Conservation (phyloP, 2,329 filamentous ascomycete genomes). For the Chaetomiaceae sp. region DNA sequence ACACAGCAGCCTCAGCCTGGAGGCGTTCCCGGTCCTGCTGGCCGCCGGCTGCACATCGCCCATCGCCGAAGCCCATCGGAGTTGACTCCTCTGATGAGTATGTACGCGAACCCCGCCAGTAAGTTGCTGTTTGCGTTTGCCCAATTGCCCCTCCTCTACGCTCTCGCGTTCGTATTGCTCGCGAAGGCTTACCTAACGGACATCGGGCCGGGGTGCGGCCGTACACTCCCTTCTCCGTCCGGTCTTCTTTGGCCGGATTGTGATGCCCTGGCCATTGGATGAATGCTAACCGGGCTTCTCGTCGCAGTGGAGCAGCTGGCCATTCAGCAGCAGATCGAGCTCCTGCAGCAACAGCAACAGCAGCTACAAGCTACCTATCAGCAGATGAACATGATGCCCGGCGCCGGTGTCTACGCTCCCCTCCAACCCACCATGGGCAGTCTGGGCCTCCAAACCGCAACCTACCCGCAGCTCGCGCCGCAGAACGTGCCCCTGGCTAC, state of each 20-base stretch:
- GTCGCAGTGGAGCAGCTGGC: slow-evolving; percentile 86
- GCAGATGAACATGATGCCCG: slow-evolving; percentile 91
- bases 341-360: slow-evolving; percentile 95
- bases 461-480: slow-evolving; percentile 66
- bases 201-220: slow-evolving; percentile 21
- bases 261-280: not conserved
- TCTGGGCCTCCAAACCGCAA: slow-evolving; percentile 84
- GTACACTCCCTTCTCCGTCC: slow-evolving; percentile 3
- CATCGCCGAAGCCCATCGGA: slow-evolving; percentile 96
- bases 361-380: slow-evolving; percentile 95
- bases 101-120: slow-evolving; percentile 63
- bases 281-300: slow-evolving; percentile 22
- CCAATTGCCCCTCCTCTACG: not conserved
- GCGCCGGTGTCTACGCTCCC: slow-evolving; percentile 67
- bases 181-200: not conserved
- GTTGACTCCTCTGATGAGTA: slow-evolving; percentile 95
- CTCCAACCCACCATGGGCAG: slow-evolving; percentile 75
- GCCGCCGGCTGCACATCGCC: slow-evolving; percentile 91
- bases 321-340: slow-evolving; percentile 96
- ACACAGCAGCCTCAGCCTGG: slow-evolving; percentile 48
- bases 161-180: not conserved
- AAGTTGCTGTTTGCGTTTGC: slow-evolving; percentile 35
- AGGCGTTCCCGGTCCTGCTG: slow-evolving; percentile 65
- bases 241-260: not conserved
- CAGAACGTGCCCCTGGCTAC: slow-evolving; percentile 69